phyloP scores from a whole-genome alignment of 2,329 filamentous ascomycete genomes.

The Xylaria sp. region DNA sequence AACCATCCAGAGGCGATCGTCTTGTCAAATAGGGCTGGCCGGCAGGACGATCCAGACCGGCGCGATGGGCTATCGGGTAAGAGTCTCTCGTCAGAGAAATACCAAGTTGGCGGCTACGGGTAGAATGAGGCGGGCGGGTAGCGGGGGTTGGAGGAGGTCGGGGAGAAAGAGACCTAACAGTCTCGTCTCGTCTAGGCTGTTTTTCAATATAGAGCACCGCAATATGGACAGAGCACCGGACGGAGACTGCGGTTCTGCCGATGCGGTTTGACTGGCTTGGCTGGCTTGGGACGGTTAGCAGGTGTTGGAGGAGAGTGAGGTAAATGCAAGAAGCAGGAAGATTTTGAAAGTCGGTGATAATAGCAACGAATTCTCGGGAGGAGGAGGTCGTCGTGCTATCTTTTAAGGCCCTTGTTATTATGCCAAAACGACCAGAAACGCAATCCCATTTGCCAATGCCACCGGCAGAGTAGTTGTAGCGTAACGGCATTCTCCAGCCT shows the following conservation, averaged over 20 bases:
- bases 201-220: not conserved
- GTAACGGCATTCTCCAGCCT: constrained; percentile 24
- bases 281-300: not conserved
- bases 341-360: too few relatives aligned
- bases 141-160: constrained; percentile 17
- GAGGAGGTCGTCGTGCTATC: constrained; percentile 18
- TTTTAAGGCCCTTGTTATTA: constrained; percentile 24
- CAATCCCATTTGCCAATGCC: constrained; percentile 27
- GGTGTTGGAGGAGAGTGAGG: not conserved
- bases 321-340: not conserved
- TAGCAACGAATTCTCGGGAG: not conserved
- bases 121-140: constrained; percentile 7
- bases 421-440: constrained; percentile 8
- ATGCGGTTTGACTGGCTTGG: too few relatives aligned
- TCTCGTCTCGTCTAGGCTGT: constrained; percentile 10
- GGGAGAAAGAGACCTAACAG: not conserved
- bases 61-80: too few relatives aligned
- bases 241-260: not conserved
- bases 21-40: too few relatives aligned
- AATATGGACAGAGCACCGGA: not conserved
- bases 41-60: too few relatives aligned
- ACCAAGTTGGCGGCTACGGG: not conserved
- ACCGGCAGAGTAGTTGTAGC: constrained; percentile 23
- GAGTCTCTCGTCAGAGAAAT: not conserved
- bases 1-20: not conserved